phyloP scores from a whole-genome alignment of 441 rosid species.

The Populus hybrid region DNA sequence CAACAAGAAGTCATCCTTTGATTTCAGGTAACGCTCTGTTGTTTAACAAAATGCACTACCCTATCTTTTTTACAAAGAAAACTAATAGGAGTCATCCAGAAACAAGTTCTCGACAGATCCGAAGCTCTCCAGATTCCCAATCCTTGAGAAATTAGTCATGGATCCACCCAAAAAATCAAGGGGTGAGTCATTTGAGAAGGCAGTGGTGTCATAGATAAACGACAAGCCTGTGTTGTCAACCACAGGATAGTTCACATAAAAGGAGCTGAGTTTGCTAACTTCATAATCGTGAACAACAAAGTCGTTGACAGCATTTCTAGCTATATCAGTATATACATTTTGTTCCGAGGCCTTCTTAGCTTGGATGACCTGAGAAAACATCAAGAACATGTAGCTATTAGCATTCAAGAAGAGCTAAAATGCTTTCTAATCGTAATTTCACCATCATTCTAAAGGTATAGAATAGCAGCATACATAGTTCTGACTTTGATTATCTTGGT shows the following conservation, averaged over 20 bases:
- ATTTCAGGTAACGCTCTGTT: constrained; percentile 1
- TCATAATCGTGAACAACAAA: constrained; percentile 37
- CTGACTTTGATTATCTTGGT: constrained; percentile 54
- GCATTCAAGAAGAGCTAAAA: neutral
- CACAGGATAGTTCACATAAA: constrained; percentile 38
- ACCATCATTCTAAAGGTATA: neutral
- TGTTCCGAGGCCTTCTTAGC: constrained; percentile 78
- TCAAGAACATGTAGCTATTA: neutral
- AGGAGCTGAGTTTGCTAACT: constrained; percentile 40
- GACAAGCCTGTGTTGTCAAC: constrained; percentile 51
- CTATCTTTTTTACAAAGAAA: neutral
- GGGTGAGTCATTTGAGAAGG: constrained; percentile 65
- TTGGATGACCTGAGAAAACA: constrained; percentile 61
- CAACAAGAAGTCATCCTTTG: constrained; percentile 12
- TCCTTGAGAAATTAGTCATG: constrained; percentile 52
- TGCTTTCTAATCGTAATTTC: neutral
- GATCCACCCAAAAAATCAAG: constrained; percentile 89
- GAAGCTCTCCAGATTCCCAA: constrained; percentile 58
- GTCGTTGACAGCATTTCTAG: constrained; percentile 47
- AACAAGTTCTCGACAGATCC: constrained; percentile 78
- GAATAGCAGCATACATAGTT: constrained; percentile 54
- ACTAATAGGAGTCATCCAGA: constrained; percentile 71
- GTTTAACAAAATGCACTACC: constrained; percentile 7
- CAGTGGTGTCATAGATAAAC: constrained; percentile 78
- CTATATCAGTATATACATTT: constrained; percentile 54